Percentiles rank a stretch among this genome's conserved stretches.
phyloP scores from a whole-genome alignment of 176 grass and related monocot genomes.

The Oryza officinalis region DNA sequence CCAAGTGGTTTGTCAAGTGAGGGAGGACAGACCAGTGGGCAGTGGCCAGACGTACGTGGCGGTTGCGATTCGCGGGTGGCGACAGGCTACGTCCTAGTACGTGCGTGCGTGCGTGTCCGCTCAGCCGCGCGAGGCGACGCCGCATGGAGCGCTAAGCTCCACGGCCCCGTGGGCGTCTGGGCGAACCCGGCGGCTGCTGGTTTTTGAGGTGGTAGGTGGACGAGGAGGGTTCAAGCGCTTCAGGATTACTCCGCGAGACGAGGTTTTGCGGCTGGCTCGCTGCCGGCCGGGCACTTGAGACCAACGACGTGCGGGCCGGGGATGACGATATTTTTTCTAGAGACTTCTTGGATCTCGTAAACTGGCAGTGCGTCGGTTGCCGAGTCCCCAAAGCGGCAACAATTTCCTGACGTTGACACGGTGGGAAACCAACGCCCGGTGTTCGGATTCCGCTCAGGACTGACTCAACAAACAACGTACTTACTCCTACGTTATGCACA shows the following conservation, averaged over 20 bases:
- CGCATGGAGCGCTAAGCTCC: not conserved
- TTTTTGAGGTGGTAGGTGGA: constrained; percentile 18
- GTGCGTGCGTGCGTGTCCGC: not conserved
- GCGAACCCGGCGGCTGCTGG: not conserved
- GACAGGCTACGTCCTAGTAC: not conserved
- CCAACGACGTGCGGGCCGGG: not conserved
- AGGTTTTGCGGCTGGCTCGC: not conserved
- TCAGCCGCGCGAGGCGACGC: not conserved
- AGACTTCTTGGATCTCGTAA: not conserved
- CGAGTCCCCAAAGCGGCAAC: constrained; percentile 25
- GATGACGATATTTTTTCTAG: constrained; percentile 30
- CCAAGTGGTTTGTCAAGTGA: not conserved
- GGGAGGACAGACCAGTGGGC: not conserved
- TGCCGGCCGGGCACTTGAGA: too few species aligned
- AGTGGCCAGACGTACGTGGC: constrained; percentile 4
- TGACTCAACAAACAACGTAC: not conserved
- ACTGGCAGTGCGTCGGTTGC: not conserved
- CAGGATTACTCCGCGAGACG: not conserved
- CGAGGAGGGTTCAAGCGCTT: not conserved
- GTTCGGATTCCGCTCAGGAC: not conserved
- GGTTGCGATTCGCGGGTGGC: not conserved
- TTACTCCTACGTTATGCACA: too few species aligned
- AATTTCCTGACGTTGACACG: constrained; percentile 8
- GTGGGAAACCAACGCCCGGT: not conserved
- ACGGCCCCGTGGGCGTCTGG: not conserved